phyloP scores from a whole-genome alignment of 306 rosid species.

The Vicia sativa region DNA sequence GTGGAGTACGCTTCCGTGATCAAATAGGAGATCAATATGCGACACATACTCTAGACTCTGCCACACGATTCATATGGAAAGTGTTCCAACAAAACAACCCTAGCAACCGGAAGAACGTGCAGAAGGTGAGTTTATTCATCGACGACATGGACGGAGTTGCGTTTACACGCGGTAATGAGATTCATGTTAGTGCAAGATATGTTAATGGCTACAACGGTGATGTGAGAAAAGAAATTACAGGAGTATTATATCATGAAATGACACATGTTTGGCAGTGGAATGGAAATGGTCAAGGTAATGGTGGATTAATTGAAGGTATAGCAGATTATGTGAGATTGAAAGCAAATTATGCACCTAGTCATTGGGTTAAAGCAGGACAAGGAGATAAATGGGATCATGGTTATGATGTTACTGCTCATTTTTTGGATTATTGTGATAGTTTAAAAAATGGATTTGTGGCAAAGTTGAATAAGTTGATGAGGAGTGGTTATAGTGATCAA shows the following conservation, averaged over 20 bases:
- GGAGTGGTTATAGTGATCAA: constrained; percentile 39
- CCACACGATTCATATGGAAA: constrained; percentile 45
- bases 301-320: constrained; percentile 28
- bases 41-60: constrained; percentile 32
- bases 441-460: constrained; percentile 53
- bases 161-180: constrained; percentile 39
- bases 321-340: constrained; percentile 42
- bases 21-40: constrained; percentile 36
- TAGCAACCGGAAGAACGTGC: constrained; percentile 32
- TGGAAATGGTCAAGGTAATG: constrained; percentile 38
- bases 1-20: constrained; percentile 48
- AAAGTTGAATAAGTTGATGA: constrained; percentile 48
- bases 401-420: constrained; percentile 49
- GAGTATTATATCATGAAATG: constrained; percentile 58
- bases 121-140: constrained; percentile 21
- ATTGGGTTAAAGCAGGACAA: constrained; percentile 42
- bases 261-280: constrained; percentile 68
- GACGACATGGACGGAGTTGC: constrained; percentile 45
- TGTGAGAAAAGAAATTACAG: constrained; percentile 45
- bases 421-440: constrained; percentile 55
- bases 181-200: constrained; percentile 45
- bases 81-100: constrained; percentile 34
- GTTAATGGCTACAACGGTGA: constrained; percentile 46
- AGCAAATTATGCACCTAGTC: constrained; percentile 41
- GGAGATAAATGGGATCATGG: constrained; percentile 59